A percentile compares a stretch with the other conserved stretches of the same genome.
These are phyloP conservation scores for Lentinula aciculospora DNA, from an alignment of 768 basidiomycete species.

Conservation along the genomic window DNA sequence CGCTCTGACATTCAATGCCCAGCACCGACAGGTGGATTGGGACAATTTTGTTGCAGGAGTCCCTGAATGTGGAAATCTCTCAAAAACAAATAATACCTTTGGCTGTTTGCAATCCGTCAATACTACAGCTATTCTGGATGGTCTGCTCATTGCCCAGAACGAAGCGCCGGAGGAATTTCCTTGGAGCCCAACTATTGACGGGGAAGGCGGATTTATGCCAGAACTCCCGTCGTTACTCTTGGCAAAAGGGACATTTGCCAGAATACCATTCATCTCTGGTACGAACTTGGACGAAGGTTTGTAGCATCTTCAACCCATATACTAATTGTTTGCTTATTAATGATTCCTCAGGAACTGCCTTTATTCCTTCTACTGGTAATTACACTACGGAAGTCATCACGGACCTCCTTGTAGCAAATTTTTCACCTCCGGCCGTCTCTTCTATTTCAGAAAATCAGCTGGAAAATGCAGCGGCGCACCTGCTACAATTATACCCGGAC, in stretches of 20 bases:
- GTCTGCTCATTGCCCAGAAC: constrained; percentile 7
- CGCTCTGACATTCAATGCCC: constrained; percentile 14
- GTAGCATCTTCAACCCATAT: background rate
- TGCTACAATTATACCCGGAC: constrained; percentile 23
- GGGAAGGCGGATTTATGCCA: constrained; percentile 30
- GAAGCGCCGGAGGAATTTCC: constrained; percentile 16
- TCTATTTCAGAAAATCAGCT: constrained; percentile 8
- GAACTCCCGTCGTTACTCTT: constrained; percentile 31
- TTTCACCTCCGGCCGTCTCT: constrained; percentile 20
- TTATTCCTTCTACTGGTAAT: constrained; percentile 15
- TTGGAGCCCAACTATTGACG: constrained; percentile 37
- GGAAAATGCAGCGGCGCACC: constrained; percentile 9
- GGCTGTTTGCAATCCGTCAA: constrained; percentile 12
- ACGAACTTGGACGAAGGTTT: constrained; percentile 42
- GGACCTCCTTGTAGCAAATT: constrained; percentile 16
- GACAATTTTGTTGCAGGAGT: constrained; percentile 18
- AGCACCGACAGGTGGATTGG: constrained; percentile 10
- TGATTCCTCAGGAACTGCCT: constrained; percentile 24
- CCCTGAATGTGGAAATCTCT: constrained; percentile 23
- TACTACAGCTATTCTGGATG: constrained; percentile 12
- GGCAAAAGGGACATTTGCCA: constrained; percentile 19
- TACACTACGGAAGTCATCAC: constrained; percentile 20
- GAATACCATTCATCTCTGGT: constrained; percentile 40
- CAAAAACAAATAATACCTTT: constrained; percentile 25
- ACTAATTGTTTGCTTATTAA: no score